Evolutionary conservation across 1,284 basidiomycete genomes (phyloP), one percentile per base, ranked within the genome.

Genomic region (Gomphus bonarii): DNA sequence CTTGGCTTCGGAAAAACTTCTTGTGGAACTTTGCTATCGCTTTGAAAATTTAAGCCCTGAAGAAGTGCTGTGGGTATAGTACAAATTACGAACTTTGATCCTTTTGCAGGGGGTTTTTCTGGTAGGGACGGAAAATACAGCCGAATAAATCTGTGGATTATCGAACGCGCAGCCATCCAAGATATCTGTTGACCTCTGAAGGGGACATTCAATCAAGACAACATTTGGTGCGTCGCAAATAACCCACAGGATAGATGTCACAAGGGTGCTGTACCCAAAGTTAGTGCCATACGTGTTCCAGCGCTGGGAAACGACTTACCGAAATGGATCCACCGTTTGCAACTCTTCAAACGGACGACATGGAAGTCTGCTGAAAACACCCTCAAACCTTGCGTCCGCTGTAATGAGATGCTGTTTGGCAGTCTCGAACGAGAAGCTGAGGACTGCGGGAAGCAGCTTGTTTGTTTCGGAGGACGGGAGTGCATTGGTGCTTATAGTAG

Each of bases 151-250:
- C 79, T 84, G 69, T 91, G 85, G n/a, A 78, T 82, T 55, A 97
- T 92, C 4, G 89, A 84, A 40, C 87, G 77, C 0, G 94, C 94
- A 3, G 93, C 93, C 33, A 88, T 71, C 90, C 90, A 95, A 0
- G 88, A 91, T 43, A 97, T 93, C 69, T 97, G 92, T 69, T 94
- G 91, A 0, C 85, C 88, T 54, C 84, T 85, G 60, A 20, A 30
- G 7, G 31, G 36, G 30, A 38, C 44, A 20, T 38, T 18, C 10
- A 12, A 44, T 22, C 5, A 2, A 22, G 20, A 25, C 10, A 10
- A 20, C 10, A 4, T 25, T 3, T 12, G 3, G 20, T 44, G 18
- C 2, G 22, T 40, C 33, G 16, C 43, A 35, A 12, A 25, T 53
- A 1, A 63, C 76, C 67, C 61, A 78, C 71, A 91, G 70, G 59